phyloP scores from a whole-genome alignment of 805 yeast genomes.

The Saccharomycopsis amapae region DNA sequence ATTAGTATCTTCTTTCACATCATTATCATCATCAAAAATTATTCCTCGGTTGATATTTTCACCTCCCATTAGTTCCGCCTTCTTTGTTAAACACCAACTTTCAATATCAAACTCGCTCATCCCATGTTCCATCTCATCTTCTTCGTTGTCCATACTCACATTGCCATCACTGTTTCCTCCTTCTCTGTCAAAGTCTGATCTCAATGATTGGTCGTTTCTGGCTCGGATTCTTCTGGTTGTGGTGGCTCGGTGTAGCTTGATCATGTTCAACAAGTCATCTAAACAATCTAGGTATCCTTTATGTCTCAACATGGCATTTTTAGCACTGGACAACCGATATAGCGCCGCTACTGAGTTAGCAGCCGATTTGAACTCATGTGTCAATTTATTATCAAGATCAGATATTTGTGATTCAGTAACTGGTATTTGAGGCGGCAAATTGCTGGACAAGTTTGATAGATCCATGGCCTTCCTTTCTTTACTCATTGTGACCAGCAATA shows the following conservation, averaged over 20 bases:
- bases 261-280: slow-evolving; percentile 43
- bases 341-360: slow-evolving; percentile 65
- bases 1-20: not conserved
- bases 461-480: slow-evolving; percentile 39
- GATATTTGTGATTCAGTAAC: slow-evolving; percentile 40
- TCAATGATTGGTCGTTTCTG: not conserved
- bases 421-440: slow-evolving; percentile 47
- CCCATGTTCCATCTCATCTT: slow-evolving; percentile 12
- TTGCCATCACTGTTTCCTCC: not conserved
- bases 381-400: slow-evolving; percentile 45
- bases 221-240: not conserved
- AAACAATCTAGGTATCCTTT: slow-evolving; percentile 58
- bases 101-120: slow-evolving; percentile 38
- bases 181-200: too few species aligned
- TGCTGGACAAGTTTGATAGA: slow-evolving; percentile 50
- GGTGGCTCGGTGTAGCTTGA: slow-evolving; percentile 25
- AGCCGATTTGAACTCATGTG: slow-evolving; percentile 60
- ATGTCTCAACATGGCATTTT: slow-evolving; percentile 39
- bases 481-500: not conserved
- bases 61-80: slow-evolving; percentile 35
- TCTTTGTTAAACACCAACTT: slow-evolving; percentile 44
- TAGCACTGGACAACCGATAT: slow-evolving; percentile 52
- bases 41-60: slow-evolving; percentile 19
- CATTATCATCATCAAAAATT: slow-evolving; percentile 4
- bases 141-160: not conserved